Base-by-base conservation (phyloP, 2,329 filamentous ascomycete genomes). In the Fusarium pilosicola region DNA sequence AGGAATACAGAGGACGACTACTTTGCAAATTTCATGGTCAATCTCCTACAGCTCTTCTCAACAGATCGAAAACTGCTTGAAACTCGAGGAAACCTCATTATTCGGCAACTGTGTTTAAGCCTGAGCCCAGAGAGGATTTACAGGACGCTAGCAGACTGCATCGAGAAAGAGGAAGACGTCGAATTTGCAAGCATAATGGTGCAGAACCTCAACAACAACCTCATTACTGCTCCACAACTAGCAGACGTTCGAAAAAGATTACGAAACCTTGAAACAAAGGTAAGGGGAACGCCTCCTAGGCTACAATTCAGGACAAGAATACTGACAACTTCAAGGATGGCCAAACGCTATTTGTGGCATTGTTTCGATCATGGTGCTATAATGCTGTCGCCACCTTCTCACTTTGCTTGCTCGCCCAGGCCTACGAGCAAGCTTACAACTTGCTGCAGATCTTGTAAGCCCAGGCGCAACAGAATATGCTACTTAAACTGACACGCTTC, bases 151-250 rank as follows among this genome's bases (percentile, higher is more conserved):
- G 97, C 96, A 32, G 96, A 99, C 77, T 98, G 96, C 76, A 93
- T 99, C 15, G 96, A 98, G 82, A 97, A 95, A 79, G 96, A 99
- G 81, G 96, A 98, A 83, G 96, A 99, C 80, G 91, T 99, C 46
- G 97, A 99, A 81, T 99, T 99, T 83, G 96, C 96, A 22, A 98
- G 96, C 80, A 98, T 99, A 77, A 99, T 99, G 96, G 95, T 99
- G 36, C 96, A 99, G 81, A 98, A 98, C 78, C 87, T 99, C 59
- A 99, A 99, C 85, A 99, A 99, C 82, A 99, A 99, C 78, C 91
- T 99, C 62, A 98, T 99, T 74, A 99, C 97, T 4, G 96, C 97
- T 0, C 96, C 97, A 2, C 95, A 99, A 82, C 86, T 99, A 36
- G 91, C 94, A 3, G 97, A 98, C 76, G 87, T 99, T 71, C 91